A percentile compares a stretch with the other conserved stretches of the same genome.
Conservation (phyloP, 1,284 basidiomycete species). For the Austroboletus niveus region DNA sequence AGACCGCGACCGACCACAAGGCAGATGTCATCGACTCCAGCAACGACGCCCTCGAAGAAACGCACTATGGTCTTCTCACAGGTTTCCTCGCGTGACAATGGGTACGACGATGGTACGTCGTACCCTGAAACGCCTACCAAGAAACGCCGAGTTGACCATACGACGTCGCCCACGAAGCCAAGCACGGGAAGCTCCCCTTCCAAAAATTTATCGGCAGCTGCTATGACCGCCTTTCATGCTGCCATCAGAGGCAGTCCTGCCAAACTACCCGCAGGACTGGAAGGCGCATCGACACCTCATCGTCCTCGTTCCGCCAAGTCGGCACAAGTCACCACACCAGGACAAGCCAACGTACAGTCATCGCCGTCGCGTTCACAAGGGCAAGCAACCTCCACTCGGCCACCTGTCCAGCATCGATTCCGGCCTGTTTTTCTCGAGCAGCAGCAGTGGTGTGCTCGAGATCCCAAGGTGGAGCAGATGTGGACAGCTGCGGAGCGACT, state of each 20-base stretch:
- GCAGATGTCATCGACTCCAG: neutral
- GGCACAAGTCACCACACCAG: neutral
- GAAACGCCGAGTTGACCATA: conserved; percentile 21
- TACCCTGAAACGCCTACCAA: conserved; percentile 32
- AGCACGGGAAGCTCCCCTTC: conserved; percentile 4
- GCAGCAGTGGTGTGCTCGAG: conserved; percentile 29
- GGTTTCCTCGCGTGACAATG: neutral
- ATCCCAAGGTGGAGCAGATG: conserved; percentile 29
- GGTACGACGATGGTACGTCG: neutral
- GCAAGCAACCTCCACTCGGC: conserved; percentile 7
- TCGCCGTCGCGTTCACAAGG: conserved; percentile 14
- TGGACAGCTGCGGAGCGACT: conserved; percentile 22
- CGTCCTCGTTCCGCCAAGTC: conserved; percentile 3
- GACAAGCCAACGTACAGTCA: conserved; percentile 2
- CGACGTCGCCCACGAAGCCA: conserved; percentile 12
- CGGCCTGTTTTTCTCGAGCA: conserved; percentile 32
- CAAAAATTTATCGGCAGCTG: conserved; percentile 6
- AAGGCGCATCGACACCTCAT: conserved; percentile 29
- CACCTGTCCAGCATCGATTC: conserved; percentile 19
- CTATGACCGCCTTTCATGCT: conserved; percentile 21
- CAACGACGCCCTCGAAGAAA: conserved; percentile 23
- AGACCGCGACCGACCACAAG: conserved; percentile 1
- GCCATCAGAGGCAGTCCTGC: conserved; percentile 13
- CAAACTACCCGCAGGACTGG: neutral
- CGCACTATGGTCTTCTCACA: conserved; percentile 18